Evolutionary conservation across 176 grass and related monocot genomes (phyloP), one percentile per base, ranked within the genome.

Genomic region (Triticum dicoccoides): DNA sequence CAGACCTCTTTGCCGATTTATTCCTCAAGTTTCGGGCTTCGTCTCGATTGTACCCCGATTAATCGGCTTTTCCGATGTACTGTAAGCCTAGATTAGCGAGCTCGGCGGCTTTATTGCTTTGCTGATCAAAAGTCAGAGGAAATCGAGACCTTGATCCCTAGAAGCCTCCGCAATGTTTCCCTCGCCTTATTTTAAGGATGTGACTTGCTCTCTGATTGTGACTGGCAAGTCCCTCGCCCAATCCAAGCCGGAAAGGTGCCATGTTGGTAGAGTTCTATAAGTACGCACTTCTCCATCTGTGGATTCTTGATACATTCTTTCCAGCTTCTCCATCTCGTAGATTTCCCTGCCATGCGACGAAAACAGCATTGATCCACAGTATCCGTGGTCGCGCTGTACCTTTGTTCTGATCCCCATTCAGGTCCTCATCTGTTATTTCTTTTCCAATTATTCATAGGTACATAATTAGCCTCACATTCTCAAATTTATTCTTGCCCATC

Each of bases 121-220:
- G 5, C 71, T 41, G 70, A 52, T 32, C 3, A 61, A 62, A 63
- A 13, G 71, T 13, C 56, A n/a, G 73, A 33, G 61, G 12, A 32
- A 4, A 44, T 73, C 20, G 2, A 23, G 44, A 37, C 23, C 61
- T 59, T 9, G 12, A 4, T 69, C 80, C 44, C 29, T 11, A n/a
- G 5, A 15, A 87, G 3, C 7, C n/a, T 73, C 74, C n/a, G 49
- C 88, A 11, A 14, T 68, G 77, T 85, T 82, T 21, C 70, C 62
- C 49, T 86, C 78, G 21, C 79, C 88, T 64, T 8, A 11, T 25
- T 45, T 8, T 1, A 41, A 39, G 18, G 34, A 38, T 11, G 20
- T 15, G 1, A 17, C 21, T 73, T 44, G 11, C 38, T 5, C 12
- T 52, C 21, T 42, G 0, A 70, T 67, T 27, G 58, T 52, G 6